Evolutionary conservation across 2,329 filamentous ascomycete species (phyloP), one percentile per base, ranked within the genome.

Genomic region (Diaporthe nobilis): DNA sequence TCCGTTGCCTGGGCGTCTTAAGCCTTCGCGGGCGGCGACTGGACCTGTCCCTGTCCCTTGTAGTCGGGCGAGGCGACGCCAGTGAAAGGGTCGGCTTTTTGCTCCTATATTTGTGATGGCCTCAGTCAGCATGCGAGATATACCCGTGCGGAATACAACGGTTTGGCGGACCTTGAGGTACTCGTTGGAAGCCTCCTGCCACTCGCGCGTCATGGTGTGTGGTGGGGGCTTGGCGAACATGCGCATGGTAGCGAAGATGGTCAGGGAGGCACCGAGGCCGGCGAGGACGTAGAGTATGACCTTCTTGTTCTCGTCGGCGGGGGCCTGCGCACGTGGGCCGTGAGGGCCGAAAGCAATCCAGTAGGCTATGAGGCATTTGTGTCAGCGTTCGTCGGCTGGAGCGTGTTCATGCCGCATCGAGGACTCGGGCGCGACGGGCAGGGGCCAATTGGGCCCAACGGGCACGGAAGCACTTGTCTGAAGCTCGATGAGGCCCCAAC

Each of bases 311-410:
- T 98, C 96, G 82, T 95, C 96, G 79, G 97, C 94, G 78, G 96
- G 95, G 80, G 94, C 86, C 78, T 90, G 88, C 80, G 96, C 93
- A 82, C 97, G 96, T 81, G 97, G 97, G 76, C 97, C 97, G 87
- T 99, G 97, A 83, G 96, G 93, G 80, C 97, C 97, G 85, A 99
- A 99, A 80, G 97, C 96, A 83, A 99, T 98, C 93, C 94, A 99
- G 92, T 98, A 99, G 79, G 97, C 97, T 99, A 85, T 80, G 76
- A 79, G 82, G 80, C 81, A 78, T 81, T 83, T 83, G 79, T 82
- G 82, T 86, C 82, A 85, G 84, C 82, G 81, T 58, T 42, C n/a
- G 28, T 61, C 39, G 58, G 17, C 10, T 58, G 34, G 39, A 57
- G n/a, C 37, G 39, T 57, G 82, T 61, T 51, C 67, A 68, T 57